A percentile compares a stretch with the other conserved stretches of the same genome.
These are phyloP conservation scores for Clathrospora elynae DNA, from an alignment of 2,329 filamentous ascomycete genomes.

Conservation along the genomic window DNA sequence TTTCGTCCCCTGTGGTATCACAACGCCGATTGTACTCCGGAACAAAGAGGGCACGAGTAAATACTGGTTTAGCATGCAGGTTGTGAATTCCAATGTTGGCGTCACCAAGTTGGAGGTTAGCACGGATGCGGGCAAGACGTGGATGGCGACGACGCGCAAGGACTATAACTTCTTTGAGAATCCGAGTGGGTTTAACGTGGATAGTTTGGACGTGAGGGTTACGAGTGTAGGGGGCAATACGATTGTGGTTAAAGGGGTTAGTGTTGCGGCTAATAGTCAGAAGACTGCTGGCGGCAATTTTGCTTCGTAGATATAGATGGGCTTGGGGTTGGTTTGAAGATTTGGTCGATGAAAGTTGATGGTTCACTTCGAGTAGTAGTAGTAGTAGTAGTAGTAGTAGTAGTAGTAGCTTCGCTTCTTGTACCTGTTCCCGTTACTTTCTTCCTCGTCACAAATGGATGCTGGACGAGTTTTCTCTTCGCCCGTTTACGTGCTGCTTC, in stretches of 20 bases:
- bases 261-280: constrained; percentile 44
- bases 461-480: no score
- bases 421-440: no score
- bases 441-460: no score
- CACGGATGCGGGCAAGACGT: constrained; percentile 63
- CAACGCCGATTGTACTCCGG: constrained; percentile 56
- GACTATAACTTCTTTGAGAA: constrained; percentile 66
- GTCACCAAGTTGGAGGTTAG: constrained; percentile 65
- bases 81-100: constrained; percentile 65
- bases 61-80: constrained; percentile 67
- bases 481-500: no score
- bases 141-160: constrained; percentile 61
- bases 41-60: constrained; percentile 60
- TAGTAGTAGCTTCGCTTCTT: no score
- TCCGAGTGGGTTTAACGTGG: constrained; percentile 60
- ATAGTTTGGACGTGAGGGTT: constrained; percentile 61
- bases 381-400: no score
- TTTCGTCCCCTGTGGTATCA: constrained; percentile 59
- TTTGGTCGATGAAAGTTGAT: no score
- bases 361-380: no score
- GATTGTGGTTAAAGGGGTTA: constrained; percentile 59
- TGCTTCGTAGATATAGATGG: constrained; percentile 10
- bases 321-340: no score
- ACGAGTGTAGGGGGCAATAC: constrained; percentile 59
- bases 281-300: constrained; percentile 45